These are phyloP conservation scores for Haplographium delicatum DNA, from an alignment of 495 filamentous ascomycete species.

Conservation along the genomic window DNA sequence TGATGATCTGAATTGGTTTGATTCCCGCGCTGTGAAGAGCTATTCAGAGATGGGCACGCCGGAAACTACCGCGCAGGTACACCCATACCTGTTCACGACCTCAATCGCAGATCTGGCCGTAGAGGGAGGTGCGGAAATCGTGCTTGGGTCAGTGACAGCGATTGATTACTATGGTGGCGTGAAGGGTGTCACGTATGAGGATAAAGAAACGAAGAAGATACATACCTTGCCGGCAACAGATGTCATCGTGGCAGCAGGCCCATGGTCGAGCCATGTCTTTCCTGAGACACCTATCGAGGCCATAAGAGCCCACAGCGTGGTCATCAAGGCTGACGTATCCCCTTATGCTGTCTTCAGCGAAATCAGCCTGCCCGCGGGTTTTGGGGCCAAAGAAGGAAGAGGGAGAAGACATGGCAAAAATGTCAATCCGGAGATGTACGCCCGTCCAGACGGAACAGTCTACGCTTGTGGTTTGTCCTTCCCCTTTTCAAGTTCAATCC, in stretches of 20 bases:
- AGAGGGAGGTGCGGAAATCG: constrained; percentile 68
- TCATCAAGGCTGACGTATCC: constrained; percentile 73
- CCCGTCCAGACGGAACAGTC: constrained; percentile 79
- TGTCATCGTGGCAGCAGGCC: constrained; percentile 79
- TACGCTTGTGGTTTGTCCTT: constrained; percentile 66
- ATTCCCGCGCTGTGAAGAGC: constrained; percentile 53
- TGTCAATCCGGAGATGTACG: constrained; percentile 89
- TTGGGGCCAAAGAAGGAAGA: constrained; percentile 43
- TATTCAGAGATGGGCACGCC: constrained; percentile 84
- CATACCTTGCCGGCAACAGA: constrained; percentile 70
- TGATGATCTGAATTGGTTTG: constrained; percentile 81
- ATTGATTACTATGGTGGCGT: constrained; percentile 56
- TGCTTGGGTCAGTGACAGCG: constrained; percentile 57
- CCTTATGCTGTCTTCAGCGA: constrained; percentile 89
- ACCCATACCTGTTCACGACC: constrained; percentile 89
- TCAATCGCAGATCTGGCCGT: constrained; percentile 76
- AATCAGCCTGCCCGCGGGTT: constrained; percentile 67
- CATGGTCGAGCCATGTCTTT: constrained; percentile 76
- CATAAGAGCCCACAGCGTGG: constrained; percentile 84
- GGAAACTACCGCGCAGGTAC: constrained; percentile 83
- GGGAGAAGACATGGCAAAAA: constrained; percentile 40
- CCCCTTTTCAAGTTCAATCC: neutral
- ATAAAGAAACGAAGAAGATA: constrained; percentile 52
- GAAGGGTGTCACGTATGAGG: constrained; percentile 67
- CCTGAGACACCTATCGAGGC: constrained; percentile 74